These are phyloP conservation scores for Cronartium quercuum DNA, from an alignment of 1,284 basidiomycete species.

Conservation along the genomic window DNA sequence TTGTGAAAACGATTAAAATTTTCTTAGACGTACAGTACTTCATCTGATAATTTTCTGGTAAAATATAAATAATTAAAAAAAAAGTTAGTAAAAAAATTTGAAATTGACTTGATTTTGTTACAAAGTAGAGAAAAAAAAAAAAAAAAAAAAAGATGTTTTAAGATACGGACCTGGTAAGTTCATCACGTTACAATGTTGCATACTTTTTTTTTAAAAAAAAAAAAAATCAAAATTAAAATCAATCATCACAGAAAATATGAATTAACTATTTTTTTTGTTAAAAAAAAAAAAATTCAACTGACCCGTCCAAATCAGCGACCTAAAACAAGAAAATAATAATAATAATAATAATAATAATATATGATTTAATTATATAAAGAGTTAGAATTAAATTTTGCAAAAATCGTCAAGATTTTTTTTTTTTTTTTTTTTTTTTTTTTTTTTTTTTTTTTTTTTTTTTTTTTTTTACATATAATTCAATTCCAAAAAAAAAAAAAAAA, in stretches of 20 bases:
- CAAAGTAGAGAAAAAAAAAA: neutral
- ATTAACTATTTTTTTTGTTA: neutral
- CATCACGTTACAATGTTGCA: slow-evolving; percentile 36
- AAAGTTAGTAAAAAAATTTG: neutral
- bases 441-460: too few relatives aligned
- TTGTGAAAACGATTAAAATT: neutral
- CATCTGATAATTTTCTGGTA: slow-evolving; percentile 26
- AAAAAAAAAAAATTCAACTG: neutral
- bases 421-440: too few relatives aligned
- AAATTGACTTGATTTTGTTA: neutral
- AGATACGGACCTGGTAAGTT: slow-evolving; percentile 15
- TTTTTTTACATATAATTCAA: neutral
- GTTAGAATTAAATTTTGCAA: neutral
- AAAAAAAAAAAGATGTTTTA: neutral
- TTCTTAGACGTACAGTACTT: slow-evolving; percentile 8
- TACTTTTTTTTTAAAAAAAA: neutral
- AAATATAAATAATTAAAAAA: neutral
- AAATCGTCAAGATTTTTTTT: too few relatives aligned
- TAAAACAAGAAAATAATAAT: neutral
- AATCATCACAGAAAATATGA: neutral
- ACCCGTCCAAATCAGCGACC: slow-evolving; percentile 22
- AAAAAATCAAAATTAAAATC: neutral
- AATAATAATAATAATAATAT: neutral
- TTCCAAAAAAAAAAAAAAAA: neutral
- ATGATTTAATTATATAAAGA: neutral